A percentile compares a stretch with the other conserved stretches of the same genome.
Conservation (phyloP, 495 filamentous ascomycete species). For the Pyrenula aspistea region DNA sequence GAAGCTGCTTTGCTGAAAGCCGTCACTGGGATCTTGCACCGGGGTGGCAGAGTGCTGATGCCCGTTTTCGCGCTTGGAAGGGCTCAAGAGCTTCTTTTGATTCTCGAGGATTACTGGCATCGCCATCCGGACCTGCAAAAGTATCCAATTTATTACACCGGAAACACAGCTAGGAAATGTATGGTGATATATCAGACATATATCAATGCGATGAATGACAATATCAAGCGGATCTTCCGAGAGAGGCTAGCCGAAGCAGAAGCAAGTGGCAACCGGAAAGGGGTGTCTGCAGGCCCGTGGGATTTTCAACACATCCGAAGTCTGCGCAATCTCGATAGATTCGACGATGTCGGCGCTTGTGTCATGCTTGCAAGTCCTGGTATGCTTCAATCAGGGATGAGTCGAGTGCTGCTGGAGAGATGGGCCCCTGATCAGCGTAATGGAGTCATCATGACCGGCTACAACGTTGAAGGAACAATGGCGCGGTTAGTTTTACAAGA, state of each 20-base stretch:
- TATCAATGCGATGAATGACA: constrained; percentile 95
- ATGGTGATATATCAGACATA: constrained; percentile 99
- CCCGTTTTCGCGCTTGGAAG: constrained; percentile 90
- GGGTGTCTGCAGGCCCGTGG: constrained; percentile 74
- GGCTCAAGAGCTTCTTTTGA: constrained; percentile 86
- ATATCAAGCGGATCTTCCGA: constrained; percentile 83
- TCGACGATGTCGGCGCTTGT: constrained; percentile 90
- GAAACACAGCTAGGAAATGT: constrained; percentile 84
- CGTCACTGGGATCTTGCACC: constrained; percentile 76
- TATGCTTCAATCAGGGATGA: constrained; percentile 95
- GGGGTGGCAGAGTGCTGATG: constrained; percentile 85
- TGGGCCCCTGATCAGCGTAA: constrained; percentile 95
- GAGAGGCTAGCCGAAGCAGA: constrained; percentile 82
- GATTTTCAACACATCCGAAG: constrained; percentile 87
- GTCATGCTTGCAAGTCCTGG: constrained; percentile 95
- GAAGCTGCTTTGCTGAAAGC: constrained; percentile 91
- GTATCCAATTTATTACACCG: constrained; percentile 92
- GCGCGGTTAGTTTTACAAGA: constrained; percentile 88
- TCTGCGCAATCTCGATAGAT: constrained; percentile 83
- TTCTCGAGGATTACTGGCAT: constrained; percentile 94
- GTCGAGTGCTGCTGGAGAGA: constrained; percentile 78
- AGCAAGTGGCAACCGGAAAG: constrained; percentile 53
- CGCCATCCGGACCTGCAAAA: constrained; percentile 76
- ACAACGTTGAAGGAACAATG: constrained; percentile 98
- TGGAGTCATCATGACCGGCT: constrained; percentile 93